Evolutionary conservation across 495 filamentous ascomycete genomes (phyloP), one percentile per base, ranked within the genome.

Genomic region (Penicillium manginii): DNA sequence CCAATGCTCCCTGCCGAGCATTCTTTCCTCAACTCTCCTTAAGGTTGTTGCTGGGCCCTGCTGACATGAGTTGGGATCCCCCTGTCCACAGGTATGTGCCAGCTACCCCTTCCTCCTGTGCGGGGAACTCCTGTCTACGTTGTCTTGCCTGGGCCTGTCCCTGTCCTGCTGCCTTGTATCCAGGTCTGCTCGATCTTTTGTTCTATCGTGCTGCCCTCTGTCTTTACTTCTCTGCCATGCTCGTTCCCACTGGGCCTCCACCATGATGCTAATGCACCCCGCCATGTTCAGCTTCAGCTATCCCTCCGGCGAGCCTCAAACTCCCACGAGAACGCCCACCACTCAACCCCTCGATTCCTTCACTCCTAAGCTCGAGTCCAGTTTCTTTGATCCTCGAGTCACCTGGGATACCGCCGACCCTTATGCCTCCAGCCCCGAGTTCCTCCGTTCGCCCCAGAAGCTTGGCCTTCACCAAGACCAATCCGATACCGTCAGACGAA

Each of bases 51-150:
- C 74, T 69, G 64, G 73, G 73, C 67, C 60, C 64, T 57, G 74
- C 75, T 74, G 76, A 75, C 72, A 91, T 91, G 88, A 91, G 85
- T 84, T 89, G 84, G 82, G 87, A 90, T 80, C 82, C 86, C 72
- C 81, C 79, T 70, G 81, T 81, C 70, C 85, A 87, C 76, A 90
- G 88, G 88, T 89, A 84, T 79, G 81, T 67, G 54, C 11, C 15
- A 39, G 11, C 40, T n/a, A 11, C 56, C 60, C 60, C 57, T 65
- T 61, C 52, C 43, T 55, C 50, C 51, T 52, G 62, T 64, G 71
- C 61, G 64, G 69, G 71, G 71, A 17, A 31, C 10, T 15, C 23
- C 29, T 42, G 39, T 47, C 26, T 47, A 58, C 59, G n/a, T 61
- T 49, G 52, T 50, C 10, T 54, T 35, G 3, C 39, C 18, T 22